Percentiles rank a stretch among this genome's conserved stretches.
phyloP scores from a whole-genome alignment of 164 flowering plant genomes.

The Aristolochia contorta region DNA sequence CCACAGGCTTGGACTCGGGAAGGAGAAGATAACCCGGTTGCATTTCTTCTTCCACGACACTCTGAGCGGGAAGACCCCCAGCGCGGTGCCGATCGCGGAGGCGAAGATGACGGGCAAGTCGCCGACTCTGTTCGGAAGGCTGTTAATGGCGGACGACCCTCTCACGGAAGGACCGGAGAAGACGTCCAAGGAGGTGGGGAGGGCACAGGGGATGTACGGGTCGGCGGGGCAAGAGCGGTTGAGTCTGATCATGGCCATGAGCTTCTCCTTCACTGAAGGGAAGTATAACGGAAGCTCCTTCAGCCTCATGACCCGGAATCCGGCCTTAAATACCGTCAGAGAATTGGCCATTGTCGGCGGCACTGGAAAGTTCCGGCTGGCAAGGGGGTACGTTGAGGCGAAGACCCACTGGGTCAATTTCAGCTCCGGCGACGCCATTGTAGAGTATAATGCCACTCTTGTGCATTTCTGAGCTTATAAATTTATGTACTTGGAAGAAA shows the following conservation, averaged over 20 bases:
- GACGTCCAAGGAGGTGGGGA: slow-evolving; percentile 4
- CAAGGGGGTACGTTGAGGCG: slow-evolving; percentile 31
- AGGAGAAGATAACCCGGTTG: slow-evolving; percentile 11
- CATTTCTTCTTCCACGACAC: slow-evolving; percentile 14
- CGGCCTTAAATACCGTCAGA: slow-evolving; percentile 20
- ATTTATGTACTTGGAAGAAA: not conserved
- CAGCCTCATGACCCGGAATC: slow-evolving; percentile 27
- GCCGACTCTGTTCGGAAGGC: not conserved
- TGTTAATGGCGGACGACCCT: slow-evolving; percentile 14
- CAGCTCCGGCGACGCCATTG: slow-evolving; percentile 30
- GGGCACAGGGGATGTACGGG: slow-evolving; percentile 10
- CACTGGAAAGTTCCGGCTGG: slow-evolving; percentile 34
- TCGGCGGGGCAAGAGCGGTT: slow-evolving; percentile 3
- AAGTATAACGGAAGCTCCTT: slow-evolving; percentile 31
- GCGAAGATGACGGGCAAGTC: slow-evolving; percentile 2
- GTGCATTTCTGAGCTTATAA: slow-evolving; percentile 4
- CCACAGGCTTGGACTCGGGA: slow-evolving; percentile 10
- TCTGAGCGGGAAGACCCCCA: slow-evolving; percentile 4
- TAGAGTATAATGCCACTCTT: slow-evolving; percentile 20
- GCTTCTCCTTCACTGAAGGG: slow-evolving; percentile 3
- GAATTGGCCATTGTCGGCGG: slow-evolving; percentile 46
- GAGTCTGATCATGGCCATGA: slow-evolving; percentile 7
- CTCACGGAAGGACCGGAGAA: slow-evolving; percentile 6
- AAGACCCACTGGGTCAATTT: slow-evolving; percentile 20
- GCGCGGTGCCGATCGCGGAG: slow-evolving; percentile 3